Base-by-base conservation (phyloP, 108 stramenopile species). In the Pseudonitzschia pungens region DNA sequence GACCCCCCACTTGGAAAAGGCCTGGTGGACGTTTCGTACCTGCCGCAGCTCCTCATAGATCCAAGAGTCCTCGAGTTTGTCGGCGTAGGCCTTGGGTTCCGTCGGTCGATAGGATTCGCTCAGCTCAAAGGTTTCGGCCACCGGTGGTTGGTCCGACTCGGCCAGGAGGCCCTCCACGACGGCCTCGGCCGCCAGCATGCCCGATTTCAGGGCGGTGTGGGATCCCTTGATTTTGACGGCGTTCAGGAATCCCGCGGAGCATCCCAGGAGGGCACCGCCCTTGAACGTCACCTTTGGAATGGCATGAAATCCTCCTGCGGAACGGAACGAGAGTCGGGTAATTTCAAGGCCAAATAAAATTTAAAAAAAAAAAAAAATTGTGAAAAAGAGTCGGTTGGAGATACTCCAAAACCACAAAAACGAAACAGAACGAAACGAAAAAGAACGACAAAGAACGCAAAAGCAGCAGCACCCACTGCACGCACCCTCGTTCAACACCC, bases 181-280 rank as follows among this genome's bases (percentile, higher is more conserved):
- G 4, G 97, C 89, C 82, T 98, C 97, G 18, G 97, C 97, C 11
- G 97, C 97, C 60, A 97, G 78, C 74, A 94, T 92, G 41, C 97
- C 97, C 55, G 84, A 91, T 84, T 99, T 96, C 51, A 99, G 91
- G 51, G 99, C 99, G 43, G 96, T 97, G 79, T 99, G 99, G n/a
- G 93, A 80, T 18, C 99, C 99, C 82, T 99, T 99, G 86, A 99
- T 98, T 80, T 99, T 99, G 63, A 98, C 97, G 1, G 96, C 90
- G 80, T 99, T 99, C 62, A 99, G 78, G 72, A 98, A 98, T 18
- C 99, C 99, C 14, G 99, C 99, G 51, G 84, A 80, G 69, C 99
- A 99, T 32, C 99, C 99, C 27, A 98, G 33, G 21, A 99, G 72
- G 36, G 87, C 90, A 1, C 93, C 96, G 22, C 99, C 99, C 3